Percentiles rank a stretch among this genome's conserved stretches.
phyloP scores from a whole-genome alignment of 768 basidiomycete genomes.

The Exidia glandulosa region DNA sequence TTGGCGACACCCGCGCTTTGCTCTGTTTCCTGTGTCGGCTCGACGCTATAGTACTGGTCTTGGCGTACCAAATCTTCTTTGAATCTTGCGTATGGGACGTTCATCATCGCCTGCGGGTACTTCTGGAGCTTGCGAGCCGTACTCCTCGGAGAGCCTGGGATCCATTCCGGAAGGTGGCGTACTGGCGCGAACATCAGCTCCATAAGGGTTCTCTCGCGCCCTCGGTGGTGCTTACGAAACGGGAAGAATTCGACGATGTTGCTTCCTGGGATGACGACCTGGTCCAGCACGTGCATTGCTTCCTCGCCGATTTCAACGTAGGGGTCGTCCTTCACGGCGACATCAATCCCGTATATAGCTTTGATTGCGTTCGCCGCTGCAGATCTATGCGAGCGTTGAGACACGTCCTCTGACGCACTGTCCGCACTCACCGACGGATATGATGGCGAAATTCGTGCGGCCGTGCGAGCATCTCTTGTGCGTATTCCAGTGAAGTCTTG shows the following conservation, averaged over 20 bases:
- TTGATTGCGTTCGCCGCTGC: conserved; percentile 26
- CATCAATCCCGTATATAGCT: conserved; percentile 30
- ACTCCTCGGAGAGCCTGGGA: neutral
- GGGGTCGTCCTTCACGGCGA: conserved; percentile 24
- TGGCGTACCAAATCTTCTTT: neutral
- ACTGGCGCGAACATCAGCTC: neutral
- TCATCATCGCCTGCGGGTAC: neutral
- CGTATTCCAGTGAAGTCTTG: neutral
- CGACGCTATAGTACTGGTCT: neutral
- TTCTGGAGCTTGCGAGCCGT: neutral
- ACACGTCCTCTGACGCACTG: neutral
- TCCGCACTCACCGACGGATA: neutral
- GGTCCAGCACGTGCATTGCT: conserved; percentile 12
- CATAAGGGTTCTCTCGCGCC: neutral
- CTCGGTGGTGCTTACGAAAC: conserved; percentile 12
- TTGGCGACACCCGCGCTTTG: neutral
- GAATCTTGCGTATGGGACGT: neutral
- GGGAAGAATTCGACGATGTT: conserved; percentile 23
- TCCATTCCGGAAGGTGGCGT: neutral
- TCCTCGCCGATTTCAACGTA: conserved; percentile 21
- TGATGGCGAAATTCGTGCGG: neutral
- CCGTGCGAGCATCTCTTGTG: neutral
- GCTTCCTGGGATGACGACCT: conserved; percentile 20
- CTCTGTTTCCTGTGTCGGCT: neutral
- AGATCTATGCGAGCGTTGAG: conserved; percentile 11